Percentiles rank a stretch among this genome's conserved stretches.
These are phyloP conservation scores for Balamuthia mandrillaris DNA, from an alignment of 208 protist species.

Conservation along the genomic window DNA sequence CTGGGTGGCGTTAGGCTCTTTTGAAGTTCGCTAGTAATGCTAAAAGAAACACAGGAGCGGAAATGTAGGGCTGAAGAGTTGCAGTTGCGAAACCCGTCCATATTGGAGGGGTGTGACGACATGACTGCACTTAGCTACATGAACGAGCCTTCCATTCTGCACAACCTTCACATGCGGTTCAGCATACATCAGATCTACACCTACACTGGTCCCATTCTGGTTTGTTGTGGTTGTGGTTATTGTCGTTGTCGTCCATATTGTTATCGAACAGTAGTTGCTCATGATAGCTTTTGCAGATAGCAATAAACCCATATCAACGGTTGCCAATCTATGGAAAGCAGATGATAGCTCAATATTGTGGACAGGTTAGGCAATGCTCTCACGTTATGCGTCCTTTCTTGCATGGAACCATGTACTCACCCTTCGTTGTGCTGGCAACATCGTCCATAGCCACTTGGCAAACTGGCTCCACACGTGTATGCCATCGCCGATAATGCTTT, in stretches of 20 bases:
- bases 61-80: too few relatives aligned
- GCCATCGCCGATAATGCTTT: constrained; percentile 48
- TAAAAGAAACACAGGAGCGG: too few relatives aligned
- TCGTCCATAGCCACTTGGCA: constrained; percentile 41
- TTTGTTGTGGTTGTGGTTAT: neutral
- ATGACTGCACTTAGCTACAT: neutral
- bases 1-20: too few relatives aligned
- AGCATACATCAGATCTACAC: neutral
- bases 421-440: constrained; percentile 45
- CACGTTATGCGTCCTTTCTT: neutral
- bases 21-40: too few relatives aligned
- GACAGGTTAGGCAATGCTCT: neutral
- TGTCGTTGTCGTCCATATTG: neutral
- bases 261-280: neutral
- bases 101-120: too few relatives aligned
- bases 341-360: neutral
- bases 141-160: neutral
- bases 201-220: constrained; percentile 10
- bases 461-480: constrained; percentile 55
- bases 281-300: neutral
- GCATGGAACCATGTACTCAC: constrained; percentile 20
- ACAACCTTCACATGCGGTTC: constrained; percentile 25
- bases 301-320: constrained; percentile 82
- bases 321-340: constrained; percentile 54
- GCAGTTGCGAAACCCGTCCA: too few relatives aligned